phyloP scores from a whole-genome alignment of 306 rosid genomes.

The Adenanthera pavonina region DNA sequence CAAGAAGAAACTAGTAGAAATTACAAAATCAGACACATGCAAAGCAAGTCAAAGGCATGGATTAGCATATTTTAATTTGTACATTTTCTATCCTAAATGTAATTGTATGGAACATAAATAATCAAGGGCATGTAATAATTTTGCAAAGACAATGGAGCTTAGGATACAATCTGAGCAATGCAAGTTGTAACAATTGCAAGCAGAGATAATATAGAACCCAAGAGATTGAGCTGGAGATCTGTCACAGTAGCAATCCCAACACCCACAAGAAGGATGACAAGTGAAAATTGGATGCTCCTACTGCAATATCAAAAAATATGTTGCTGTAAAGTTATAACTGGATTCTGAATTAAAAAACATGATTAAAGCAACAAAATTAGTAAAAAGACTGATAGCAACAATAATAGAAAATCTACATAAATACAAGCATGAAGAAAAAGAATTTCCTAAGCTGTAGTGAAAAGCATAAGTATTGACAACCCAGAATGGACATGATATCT shows the following conservation, averaged over 20 bases:
- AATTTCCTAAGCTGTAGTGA: neutral
- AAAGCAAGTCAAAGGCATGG: neutral
- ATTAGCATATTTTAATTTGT: neutral
- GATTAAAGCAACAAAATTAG: neutral
- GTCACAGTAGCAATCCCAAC: constrained; percentile 97
- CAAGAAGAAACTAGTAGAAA: neutral
- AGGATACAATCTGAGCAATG: constrained; percentile 98
- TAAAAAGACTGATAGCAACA: neutral
- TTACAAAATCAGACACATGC: neutral
- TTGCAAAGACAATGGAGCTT: neutral
- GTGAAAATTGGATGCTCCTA: constrained; percentile 81
- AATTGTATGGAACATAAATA: constrained; percentile 1
- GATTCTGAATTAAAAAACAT: neutral
- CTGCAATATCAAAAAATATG: constrained; percentile 49
- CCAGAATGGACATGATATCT: neutral
- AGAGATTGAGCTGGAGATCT: constrained; percentile 86
- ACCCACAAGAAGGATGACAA: constrained; percentile 79
- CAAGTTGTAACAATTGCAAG: constrained; percentile 92
- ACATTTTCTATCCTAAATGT: neutral
- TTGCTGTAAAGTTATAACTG: neutral
- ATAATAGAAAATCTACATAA: neutral
- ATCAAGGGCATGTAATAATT: neutral
- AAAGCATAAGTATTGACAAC: neutral
- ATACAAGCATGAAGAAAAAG: neutral
- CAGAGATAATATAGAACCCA: constrained; percentile 81